These are phyloP conservation scores for Globisporangium rhizosaccharum DNA, from an alignment of 352 stramenopile species.

Conservation along the genomic window DNA sequence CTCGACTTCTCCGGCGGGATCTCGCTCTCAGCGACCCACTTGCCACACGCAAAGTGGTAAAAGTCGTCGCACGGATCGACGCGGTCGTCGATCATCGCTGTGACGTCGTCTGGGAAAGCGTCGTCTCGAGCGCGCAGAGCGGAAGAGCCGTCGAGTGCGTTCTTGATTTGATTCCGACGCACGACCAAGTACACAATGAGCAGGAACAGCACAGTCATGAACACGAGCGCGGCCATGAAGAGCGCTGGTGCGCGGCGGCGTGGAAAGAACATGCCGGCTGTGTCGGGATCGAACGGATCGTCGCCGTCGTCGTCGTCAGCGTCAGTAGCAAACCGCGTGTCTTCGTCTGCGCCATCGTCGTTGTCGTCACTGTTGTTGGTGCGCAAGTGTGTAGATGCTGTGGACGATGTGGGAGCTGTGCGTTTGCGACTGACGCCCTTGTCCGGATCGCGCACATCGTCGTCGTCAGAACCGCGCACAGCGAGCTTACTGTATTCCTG, in stretches of 20 bases:
- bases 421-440: conserved; percentile 4
- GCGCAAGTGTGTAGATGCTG: background rate
- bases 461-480: conserved; percentile 5
- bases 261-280: conserved; percentile 1
- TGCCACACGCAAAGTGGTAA: conserved; percentile 27
- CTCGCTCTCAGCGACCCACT: conserved; percentile 22
- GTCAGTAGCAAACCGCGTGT: no score
- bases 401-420: background rate
- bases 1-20: conserved; percentile 22
- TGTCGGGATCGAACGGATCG: conserved; percentile 6
- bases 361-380: background rate
- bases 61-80: conserved; percentile 30
- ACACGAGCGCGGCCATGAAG: conserved; percentile 21
- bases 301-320: conserved; percentile 6
- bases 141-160: conserved; percentile 16
- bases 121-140: conserved; percentile 21
- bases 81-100: conserved; percentile 19
- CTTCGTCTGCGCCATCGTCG: background rate
- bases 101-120: conserved; percentile 17
- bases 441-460: background rate
- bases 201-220: conserved; percentile 31
- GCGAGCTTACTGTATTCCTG: conserved; percentile 15
- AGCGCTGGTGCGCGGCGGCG: conserved; percentile 18
- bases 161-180: conserved; percentile 24
- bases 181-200: conserved; percentile 41